Evolutionary conservation across 371 early-diverging fungal species (phyloP).

Genomic region (Mucor mucedo): DNA sequence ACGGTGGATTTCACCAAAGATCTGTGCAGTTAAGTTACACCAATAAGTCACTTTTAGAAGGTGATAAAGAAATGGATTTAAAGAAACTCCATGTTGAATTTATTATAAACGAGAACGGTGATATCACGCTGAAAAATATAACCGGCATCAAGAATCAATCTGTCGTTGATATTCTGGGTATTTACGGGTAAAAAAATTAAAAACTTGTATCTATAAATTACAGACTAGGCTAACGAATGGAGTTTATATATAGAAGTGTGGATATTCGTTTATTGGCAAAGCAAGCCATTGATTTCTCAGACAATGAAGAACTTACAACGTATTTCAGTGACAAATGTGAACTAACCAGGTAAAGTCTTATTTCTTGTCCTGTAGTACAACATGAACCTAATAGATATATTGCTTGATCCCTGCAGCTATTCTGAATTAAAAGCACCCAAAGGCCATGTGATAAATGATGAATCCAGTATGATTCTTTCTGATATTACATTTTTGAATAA

Average conservation of each 20-base stretch:
- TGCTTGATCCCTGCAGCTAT: slow-evolving; percentile 21
- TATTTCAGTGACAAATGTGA: slow-evolving; percentile 26
- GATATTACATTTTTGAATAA: slow-evolving; percentile 41
- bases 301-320: neutral
- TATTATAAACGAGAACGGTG: slow-evolving; percentile 31
- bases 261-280: slow-evolving; percentile 45
- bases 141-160: slow-evolving; percentile 37
- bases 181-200: slow-evolving; percentile 28
- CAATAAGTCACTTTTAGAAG: slow-evolving; percentile 17
- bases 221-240: too few relatives aligned
- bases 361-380: too few relatives aligned
- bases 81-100: slow-evolving; percentile 39
- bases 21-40: slow-evolving; percentile 38
- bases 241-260: slow-evolving; percentile 23
- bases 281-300: slow-evolving; percentile 13
- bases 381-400: neutral
- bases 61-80: neutral
- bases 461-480: slow-evolving; percentile 27
- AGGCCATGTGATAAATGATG: neutral
- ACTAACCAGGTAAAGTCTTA: slow-evolving; percentile 27
- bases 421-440: slow-evolving; percentile 37
- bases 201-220: neutral
- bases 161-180: slow-evolving; percentile 30
- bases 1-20: slow-evolving; percentile 30
- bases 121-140: slow-evolving; percentile 21